Base-by-base conservation (phyloP, 768 basidiomycete species). In the Polyporus arcularius region DNA sequence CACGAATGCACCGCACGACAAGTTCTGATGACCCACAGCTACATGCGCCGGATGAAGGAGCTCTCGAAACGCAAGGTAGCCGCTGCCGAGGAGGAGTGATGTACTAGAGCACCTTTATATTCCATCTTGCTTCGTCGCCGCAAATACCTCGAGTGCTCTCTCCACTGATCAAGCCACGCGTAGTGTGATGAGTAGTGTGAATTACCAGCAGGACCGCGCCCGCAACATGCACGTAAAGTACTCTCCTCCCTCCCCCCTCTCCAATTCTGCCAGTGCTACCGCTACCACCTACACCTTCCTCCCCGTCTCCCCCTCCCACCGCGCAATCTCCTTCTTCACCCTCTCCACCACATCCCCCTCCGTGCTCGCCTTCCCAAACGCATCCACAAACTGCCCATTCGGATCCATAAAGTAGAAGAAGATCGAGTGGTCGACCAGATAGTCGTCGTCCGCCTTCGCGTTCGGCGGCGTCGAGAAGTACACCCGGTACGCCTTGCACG, bases 371-470 rank as follows among this genome's bases (percentile, higher is more conserved):
- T 97, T 94, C 4, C 97, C 97, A 73, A 98, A 98, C 1, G 97
- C 97, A 63, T 98, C 95, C 0, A 98, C 92, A 66, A 98, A 99
- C 70, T 89, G 82, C 2, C 96, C 97, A 4, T 86, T 74, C 1
- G 97, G 96, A 69, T 98, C 95, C 94, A 99, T 97, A 39, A 99
- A 83, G 75, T 99, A 99, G 66, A 99, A 92, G 75, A 94, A 98
- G 73, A 97, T 96, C 43, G 92, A 94, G 73, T 92, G 90, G 76
- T 98, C 97, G 38, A 99, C 97, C 46, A 99, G 85, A 73, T 98
- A 99, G 78, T 99, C 97, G 52, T 94, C 96, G 9, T 82, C 85
- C 15, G 89, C 85, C 68, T 93, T 88, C 2, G 94, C 90, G 68
- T 91, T 78, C 10, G 93, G 93, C 2, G 92, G 92, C 4, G 96